Conservation (phyloP, 1,284 basidiomycete genomes). For the Earliella scabrosa region DNA sequence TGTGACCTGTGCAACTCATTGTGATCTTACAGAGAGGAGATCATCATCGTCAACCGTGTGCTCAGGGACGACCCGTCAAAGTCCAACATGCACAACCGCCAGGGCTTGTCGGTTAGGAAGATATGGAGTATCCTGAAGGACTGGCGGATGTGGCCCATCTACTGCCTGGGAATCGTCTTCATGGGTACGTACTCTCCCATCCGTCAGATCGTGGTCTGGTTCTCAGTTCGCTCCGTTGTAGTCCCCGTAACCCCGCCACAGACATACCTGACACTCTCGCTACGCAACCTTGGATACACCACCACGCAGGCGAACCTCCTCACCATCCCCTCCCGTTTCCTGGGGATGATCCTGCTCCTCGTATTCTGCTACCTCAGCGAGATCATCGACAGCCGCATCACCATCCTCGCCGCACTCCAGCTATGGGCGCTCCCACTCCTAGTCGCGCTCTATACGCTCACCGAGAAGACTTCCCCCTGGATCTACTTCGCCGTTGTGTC, state of each 20-base stretch:
- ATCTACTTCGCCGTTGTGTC: conserved; percentile 61
- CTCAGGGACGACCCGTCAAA: conserved; percentile 75
- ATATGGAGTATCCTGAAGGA: conserved; percentile 63
- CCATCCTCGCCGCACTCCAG: conserved; percentile 57
- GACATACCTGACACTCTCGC: conserved; percentile 64
- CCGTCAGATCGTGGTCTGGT: conserved; percentile 30
- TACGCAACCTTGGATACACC: conserved; percentile 63
- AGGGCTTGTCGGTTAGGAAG: conserved; percentile 58
- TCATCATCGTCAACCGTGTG: conserved; percentile 55
- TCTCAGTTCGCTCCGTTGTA: conserved; percentile 31
- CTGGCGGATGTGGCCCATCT: conserved; percentile 75
- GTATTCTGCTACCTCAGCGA: conserved; percentile 57
- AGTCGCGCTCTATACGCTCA: conserved; percentile 59
- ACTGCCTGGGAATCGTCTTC: conserved; percentile 51
- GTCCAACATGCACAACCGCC: conserved; percentile 81
- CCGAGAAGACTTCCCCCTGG: conserved; percentile 57
- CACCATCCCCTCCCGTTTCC: conserved; percentile 52
- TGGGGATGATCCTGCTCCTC: conserved; percentile 44
- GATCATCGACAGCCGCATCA: conserved; percentile 56
- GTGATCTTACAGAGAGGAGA: conserved; percentile 35
- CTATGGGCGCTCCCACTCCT: conserved; percentile 67
- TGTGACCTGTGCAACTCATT: not conserved
- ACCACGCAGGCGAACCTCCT: conserved; percentile 67
- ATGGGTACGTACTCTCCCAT: conserved; percentile 32
- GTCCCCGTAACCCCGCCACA: conserved; percentile 55